Evolutionary conservation across 257 asterid genomes (phyloP).

Genomic region (Ophiorrhiza pumila): DNA sequence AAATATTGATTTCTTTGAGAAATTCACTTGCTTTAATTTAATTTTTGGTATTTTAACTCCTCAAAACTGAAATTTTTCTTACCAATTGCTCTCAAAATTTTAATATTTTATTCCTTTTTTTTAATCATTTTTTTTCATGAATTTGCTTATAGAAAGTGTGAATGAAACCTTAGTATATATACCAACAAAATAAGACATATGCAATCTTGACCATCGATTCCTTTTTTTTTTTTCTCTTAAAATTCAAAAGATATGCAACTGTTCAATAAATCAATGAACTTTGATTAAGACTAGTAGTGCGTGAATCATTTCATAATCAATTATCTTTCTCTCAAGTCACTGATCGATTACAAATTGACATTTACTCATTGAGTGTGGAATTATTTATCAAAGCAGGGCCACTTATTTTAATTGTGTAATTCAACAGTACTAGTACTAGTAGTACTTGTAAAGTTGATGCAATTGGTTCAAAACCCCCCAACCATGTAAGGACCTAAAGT

Average conservation of each 20-base stretch:
- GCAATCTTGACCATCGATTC: neutral
- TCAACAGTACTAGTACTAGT: too few relatives aligned
- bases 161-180: too few relatives aligned
- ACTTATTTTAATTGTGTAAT: too few relatives aligned
- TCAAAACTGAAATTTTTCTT: too few relatives aligned
- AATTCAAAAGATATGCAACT: too few relatives aligned
- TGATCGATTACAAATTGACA: neutral
- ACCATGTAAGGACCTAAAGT: neutral
- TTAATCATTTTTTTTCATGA: too few relatives aligned
- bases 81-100: too few relatives aligned
- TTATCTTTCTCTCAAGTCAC: neutral
- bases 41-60: too few relatives aligned
- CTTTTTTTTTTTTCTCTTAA: neutral
- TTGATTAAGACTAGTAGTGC: neutral
- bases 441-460: neutral
- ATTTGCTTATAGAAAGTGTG: too few relatives aligned
- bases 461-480: neutral
- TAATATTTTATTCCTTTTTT: too few relatives aligned
- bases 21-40: neutral
- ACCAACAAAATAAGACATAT: too few relatives aligned
- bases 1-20: neutral
- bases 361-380: neutral
- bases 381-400: too few relatives aligned
- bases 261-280: neutral
- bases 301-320: neutral